Conservation (phyloP, 345 rosid genomes). For the Citrus medica region DNA sequence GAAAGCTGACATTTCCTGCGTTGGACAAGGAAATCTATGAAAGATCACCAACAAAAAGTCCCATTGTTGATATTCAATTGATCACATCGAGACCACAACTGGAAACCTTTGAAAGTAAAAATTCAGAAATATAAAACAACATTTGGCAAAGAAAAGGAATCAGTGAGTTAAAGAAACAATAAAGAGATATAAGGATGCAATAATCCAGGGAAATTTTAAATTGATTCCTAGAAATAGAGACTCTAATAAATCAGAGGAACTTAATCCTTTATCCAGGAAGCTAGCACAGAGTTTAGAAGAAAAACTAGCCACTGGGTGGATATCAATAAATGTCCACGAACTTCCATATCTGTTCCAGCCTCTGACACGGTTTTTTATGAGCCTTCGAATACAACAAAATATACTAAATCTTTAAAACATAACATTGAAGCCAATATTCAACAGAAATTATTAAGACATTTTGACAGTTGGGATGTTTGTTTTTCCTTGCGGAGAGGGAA, state of each 20-base stretch:
- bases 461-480: not conserved
- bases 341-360: conserved; percentile 13
- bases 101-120: conserved; percentile 9
- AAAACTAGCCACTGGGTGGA: conserved; percentile 6
- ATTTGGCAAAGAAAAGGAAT: not conserved
- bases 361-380: not conserved
- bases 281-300: conserved; percentile 13
- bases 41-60: conserved; percentile 18
- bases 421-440: conserved; percentile 3
- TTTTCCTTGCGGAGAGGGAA: not conserved
- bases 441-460: conserved; percentile 7
- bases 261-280: conserved; percentile 4
- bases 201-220: not conserved
- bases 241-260: conserved; percentile 1
- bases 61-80: conserved; percentile 12
- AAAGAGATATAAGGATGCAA: not conserved
- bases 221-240: not conserved
- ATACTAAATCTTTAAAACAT: not conserved
- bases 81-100: not conserved
- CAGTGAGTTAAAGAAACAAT: not conserved
- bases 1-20: conserved; percentile 25
- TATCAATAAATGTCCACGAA: conserved; percentile 1
- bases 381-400: not conserved
- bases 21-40: conserved; percentile 16
- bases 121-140: conserved; percentile 5